A percentile compares a stretch with the other conserved stretches of the same genome.
phyloP scores from a whole-genome alignment of 345 rosid genomes.

The Eucalyptus melliodora region DNA sequence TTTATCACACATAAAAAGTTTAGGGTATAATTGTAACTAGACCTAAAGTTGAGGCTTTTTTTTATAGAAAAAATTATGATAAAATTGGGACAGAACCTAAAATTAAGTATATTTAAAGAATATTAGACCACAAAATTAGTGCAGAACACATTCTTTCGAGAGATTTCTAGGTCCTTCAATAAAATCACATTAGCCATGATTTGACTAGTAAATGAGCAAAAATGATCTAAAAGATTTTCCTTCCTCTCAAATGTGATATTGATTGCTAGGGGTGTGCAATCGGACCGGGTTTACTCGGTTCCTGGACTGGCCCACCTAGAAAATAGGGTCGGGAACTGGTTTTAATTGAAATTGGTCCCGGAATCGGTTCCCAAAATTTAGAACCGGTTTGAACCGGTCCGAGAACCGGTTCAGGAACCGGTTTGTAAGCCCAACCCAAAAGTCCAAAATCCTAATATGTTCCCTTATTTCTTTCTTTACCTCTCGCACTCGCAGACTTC shows the following conservation, averaged over 20 bases:
- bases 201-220: background rate
- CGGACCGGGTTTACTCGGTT: accelerated
- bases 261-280: background rate
- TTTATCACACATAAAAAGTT: too few relatives aligned
- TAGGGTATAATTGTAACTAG: too few relatives aligned
- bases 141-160: background rate
- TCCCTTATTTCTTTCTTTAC: too few relatives aligned
- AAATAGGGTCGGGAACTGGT: too few relatives aligned
- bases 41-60: too few relatives aligned
- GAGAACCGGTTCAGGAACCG: too few relatives aligned
- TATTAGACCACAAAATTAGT: background rate
- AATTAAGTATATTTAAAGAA: too few relatives aligned
- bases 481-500: too few relatives aligned
- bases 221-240: background rate
- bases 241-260: background rate
- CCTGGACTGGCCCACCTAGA: accelerated
- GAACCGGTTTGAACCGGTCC: accelerated
- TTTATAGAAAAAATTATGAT: too few relatives aligned
- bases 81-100: too few relatives aligned
- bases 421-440: too few relatives aligned
- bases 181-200: background rate
- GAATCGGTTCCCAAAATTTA: accelerated
- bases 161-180: background rate
- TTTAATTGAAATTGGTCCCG: accelerated
- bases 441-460: too few relatives aligned